Evolutionary conservation across 2,329 filamentous ascomycete genomes (phyloP).

Genomic region (Phyllosticta citriasiana): DNA sequence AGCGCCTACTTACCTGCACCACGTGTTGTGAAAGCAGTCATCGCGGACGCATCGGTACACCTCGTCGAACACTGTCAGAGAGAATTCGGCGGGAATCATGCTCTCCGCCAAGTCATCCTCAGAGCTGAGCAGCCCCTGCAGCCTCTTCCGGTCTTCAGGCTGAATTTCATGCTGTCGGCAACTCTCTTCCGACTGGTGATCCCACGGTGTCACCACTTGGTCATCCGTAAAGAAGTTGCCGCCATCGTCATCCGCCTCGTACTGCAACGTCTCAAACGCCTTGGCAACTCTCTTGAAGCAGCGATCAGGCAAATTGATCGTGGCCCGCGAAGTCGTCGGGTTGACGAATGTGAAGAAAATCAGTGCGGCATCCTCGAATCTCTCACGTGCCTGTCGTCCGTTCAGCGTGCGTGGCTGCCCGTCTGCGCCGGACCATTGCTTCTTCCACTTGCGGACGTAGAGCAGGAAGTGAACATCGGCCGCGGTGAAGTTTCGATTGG

Average conservation of each 20-base stretch:
- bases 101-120: neutral
- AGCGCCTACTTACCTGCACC: conserved; percentile 40
- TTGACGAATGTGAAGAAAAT: conserved; percentile 56
- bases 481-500: conserved; percentile 56
- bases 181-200: neutral
- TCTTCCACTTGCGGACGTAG: conserved; percentile 48
- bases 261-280: neutral
- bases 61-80: conserved; percentile 46
- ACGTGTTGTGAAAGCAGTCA: conserved; percentile 58
- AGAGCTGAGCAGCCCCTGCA: neutral
- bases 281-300: conserved; percentile 2
- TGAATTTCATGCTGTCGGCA: neutral
- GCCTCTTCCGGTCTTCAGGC: neutral
- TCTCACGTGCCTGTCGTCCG: conserved; percentile 21
- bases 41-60: conserved; percentile 55
- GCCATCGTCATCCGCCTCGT: neutral
- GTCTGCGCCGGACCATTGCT: conserved; percentile 18
- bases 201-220: conserved; percentile 4
- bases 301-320: conserved; percentile 49
- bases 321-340: conserved; percentile 52
- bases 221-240: neutral
- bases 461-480: conserved; percentile 62
- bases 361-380: conserved; percentile 48
- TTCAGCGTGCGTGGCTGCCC: conserved; percentile 12
- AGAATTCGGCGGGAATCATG: conserved; percentile 40